Evolutionary conservation across 2,329 filamentous ascomycete species (phyloP), one percentile per base, ranked within the genome.

Genomic region (Fusarium illudens): DNA sequence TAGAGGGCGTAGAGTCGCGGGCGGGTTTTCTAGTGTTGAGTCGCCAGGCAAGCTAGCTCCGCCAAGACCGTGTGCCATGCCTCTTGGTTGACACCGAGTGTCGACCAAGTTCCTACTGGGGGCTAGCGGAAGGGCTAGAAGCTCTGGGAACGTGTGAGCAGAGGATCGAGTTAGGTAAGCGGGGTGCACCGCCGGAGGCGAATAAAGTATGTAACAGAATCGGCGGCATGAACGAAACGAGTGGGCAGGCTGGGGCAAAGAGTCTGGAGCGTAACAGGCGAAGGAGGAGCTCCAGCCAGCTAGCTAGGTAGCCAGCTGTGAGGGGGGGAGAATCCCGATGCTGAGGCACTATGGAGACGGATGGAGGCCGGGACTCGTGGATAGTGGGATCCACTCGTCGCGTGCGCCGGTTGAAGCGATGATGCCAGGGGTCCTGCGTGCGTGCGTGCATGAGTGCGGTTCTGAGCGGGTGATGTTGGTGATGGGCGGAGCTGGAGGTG

Each of bases 381-480:
- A 58, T 60, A 58, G 34, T 27, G 61, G 46, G 52, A 55, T 70
- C 71, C 71, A 72, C 71, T 54, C 56, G 36, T 72, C 67, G 71
- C 67, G 71, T 73, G 71, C 65, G 57, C 62, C 67, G 56, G 64
- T 66, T 60, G 59, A 56, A 60, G 29, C 25, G 49, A 50, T 37
- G 58, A 54, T 60, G 59, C 58, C 60, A 39, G 58, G 70, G 70
- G 36, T 58, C 62, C 56, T 62, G 27, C 49, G 53, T 50, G 51
- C 54, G 52, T 46, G 42, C 22, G 22, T n/a, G n/a, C n/a, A n/a
- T n/a, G n/a, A n/a, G n/a, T n/a, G 39, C 13, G 15, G 44, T 17
- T 20, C 13, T 48, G n/a, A 48, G 44, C 51, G 49, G 48, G 46
- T 27, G 50, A 42, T 29, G 53, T 46, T 62, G 51, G 46, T 39